Conservation (phyloP, 371 early-diverging fungal species). For the Parasitella parasitica region DNA sequence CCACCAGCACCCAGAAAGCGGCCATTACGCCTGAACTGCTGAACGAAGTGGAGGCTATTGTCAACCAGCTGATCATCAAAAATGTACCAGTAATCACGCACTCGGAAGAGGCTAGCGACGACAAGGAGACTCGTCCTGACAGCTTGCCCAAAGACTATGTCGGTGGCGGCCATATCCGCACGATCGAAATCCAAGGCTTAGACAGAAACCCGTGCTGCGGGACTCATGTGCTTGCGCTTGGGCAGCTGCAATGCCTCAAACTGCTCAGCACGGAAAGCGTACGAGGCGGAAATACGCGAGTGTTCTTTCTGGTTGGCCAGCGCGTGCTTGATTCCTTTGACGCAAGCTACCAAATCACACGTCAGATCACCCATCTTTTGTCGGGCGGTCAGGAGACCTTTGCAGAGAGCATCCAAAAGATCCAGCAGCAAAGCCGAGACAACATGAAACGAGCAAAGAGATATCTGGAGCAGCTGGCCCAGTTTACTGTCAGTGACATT, state of each 20-base stretch:
- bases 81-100: constrained; percentile 53
- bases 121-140: constrained; percentile 52
- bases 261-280: constrained; percentile 66
- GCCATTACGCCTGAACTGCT: constrained; percentile 49
- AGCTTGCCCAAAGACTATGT: constrained; percentile 64
- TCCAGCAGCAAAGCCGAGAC: constrained; percentile 42
- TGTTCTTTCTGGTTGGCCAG: constrained; percentile 69
- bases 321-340: constrained; percentile 58
- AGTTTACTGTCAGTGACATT: constrained; percentile 42
- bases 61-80: constrained; percentile 61
- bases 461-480: constrained; percentile 52
- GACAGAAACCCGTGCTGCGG: constrained; percentile 83
- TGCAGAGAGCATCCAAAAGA: constrained; percentile 54
- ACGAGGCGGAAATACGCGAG: constrained; percentile 66
- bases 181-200: constrained; percentile 55
- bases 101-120: constrained; percentile 19
- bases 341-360: constrained; percentile 43
- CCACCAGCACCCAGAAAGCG: constrained; percentile 24
- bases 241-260: constrained; percentile 67
- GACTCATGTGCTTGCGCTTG: constrained; percentile 65
- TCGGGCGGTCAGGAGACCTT: constrained; percentile 62
- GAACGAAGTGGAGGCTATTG: constrained; percentile 46
- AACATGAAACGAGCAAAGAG: constrained; percentile 44
- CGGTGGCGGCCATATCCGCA: constrained; percentile 60
- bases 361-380: constrained; percentile 52